Base-by-base conservation (phyloP, 805 yeast species). In the Komagataella pseudopastoris region DNA sequence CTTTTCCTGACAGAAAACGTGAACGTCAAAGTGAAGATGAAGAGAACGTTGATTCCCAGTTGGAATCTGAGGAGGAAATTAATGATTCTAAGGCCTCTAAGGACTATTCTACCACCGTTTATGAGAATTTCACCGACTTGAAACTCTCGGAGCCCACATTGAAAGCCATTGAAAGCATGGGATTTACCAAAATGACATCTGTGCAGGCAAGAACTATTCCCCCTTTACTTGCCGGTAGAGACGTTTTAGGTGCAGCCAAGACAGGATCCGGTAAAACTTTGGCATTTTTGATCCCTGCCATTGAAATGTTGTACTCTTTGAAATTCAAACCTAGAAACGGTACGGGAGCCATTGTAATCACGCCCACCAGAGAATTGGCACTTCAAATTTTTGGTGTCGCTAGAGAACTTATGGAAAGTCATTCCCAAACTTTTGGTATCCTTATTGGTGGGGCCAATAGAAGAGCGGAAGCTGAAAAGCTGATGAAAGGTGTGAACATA, bases 381-480 rank as follows among this genome's bases (percentile, higher is more conserved):
- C 75, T 95, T 55, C 99, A 93, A 68, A 95, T 93, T 55, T 93
- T 91, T 67, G 98, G 98, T 51, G 99, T 95, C 56, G 98, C 96
- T 23, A 77, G 96, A 62, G 98, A 95, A 67, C 72, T 93, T 58
- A 81, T 91, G 95, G 88, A 79, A 50, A 73, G 77, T 59, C 97
- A 89, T 67, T 78, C 93, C 2, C 99, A 95, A 68, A 93, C 98
- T 2, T 80, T 88, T 57, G 98, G 97, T 50, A 88, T 93, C 58
- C 97, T 91, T 16, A 95, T 95, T 63, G 99, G 99, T 46, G 99
- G 99, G 57, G 96, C 96, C 48, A 93, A 95, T 69, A 81, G 99
- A 68, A 81, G 98, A 68, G 95, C 88, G 59, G 99, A 93, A 71
- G 97, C 96, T 39, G 97, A 91, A 56, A 95, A 93, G 68, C 75